Percentiles rank a stretch among this genome's conserved stretches.
Conservation (phyloP, 495 filamentous ascomycete genomes). For the Xylaria scruposa region DNA sequence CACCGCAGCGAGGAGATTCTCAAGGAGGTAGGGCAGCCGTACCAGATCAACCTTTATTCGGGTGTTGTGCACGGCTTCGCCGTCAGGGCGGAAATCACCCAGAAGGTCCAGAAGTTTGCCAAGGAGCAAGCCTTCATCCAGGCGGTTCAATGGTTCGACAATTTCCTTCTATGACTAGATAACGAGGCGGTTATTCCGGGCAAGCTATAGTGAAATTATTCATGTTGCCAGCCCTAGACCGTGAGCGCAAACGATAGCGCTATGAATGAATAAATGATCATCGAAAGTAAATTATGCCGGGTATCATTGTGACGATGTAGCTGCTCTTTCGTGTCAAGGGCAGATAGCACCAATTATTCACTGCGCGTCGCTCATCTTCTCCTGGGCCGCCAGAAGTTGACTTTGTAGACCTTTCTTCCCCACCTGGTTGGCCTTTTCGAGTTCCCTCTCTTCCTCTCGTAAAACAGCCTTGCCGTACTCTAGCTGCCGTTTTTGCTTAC, state of each 20-base stretch:
- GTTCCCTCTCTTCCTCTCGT: conserved; percentile 76
- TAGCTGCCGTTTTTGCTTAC: conserved; percentile 68
- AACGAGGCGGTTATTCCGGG: not conserved
- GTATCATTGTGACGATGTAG: not conserved
- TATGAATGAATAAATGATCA: conserved; percentile 2
- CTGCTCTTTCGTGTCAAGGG: not conserved
- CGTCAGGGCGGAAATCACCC: conserved; percentile 69
- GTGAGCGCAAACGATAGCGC: not conserved
- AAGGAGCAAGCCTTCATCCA: conserved; percentile 88
- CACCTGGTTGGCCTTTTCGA: conserved; percentile 80
- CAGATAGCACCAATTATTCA: not conserved
- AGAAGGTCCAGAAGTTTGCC: conserved; percentile 70
- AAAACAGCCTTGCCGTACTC: conserved; percentile 70
- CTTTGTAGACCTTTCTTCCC: conserved; percentile 73
- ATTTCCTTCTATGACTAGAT: conserved; percentile 49
- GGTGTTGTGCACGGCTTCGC: conserved; percentile 81
- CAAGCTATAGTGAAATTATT: conserved; percentile 7
- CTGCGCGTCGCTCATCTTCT: conserved; percentile 9
- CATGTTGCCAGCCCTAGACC: too few relatives aligned
- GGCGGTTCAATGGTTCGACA: conserved; percentile 79
- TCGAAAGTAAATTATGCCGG: conserved; percentile 3
- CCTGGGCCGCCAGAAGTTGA: conserved; percentile 57
- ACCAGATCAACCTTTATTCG: conserved; percentile 83
- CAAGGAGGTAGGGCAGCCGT: conserved; percentile 67
- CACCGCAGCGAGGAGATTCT: conserved; percentile 61